These are phyloP conservation scores for Acacia crassicarpa DNA, from an alignment of 306 rosid genomes.

Conservation along the genomic window DNA sequence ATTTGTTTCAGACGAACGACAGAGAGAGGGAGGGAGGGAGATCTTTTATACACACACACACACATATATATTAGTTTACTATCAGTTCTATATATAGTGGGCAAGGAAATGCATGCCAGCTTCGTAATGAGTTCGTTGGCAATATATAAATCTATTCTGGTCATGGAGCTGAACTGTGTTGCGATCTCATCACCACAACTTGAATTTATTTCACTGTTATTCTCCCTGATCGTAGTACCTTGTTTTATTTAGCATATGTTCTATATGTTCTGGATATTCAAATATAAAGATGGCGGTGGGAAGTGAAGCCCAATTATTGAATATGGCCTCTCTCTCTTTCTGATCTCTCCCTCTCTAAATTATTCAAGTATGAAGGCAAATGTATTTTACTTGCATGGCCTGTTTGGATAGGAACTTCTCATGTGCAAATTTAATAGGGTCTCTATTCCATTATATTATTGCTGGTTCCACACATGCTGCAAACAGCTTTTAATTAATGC, in stretches of 20 bases:
- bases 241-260: background rate
- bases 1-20: background rate
- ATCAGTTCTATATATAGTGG: constrained; percentile 35
- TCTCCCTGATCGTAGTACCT: background rate
- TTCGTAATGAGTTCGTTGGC: background rate
- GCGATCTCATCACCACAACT: constrained; percentile 36
- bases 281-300: background rate
- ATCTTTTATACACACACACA: background rate
- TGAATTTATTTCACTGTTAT: constrained; percentile 27
- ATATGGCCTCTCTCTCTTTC: background rate
- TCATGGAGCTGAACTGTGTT: constrained; percentile 6
- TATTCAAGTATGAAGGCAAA: constrained; percentile 17
- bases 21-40: background rate
- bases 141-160: constrained; percentile 5
- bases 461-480: constrained; percentile 9
- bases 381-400: constrained; percentile 37
- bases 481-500: constrained; percentile 1
- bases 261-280: background rate
- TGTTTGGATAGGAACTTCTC: constrained; percentile 21
- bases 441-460: constrained; percentile 21
- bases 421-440: constrained; percentile 21
- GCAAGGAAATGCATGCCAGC: constrained; percentile 16
- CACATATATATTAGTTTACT: background rate
- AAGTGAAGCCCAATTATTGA: background rate
- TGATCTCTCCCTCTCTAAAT: background rate